These are phyloP conservation scores for Sporisorium reilianum DNA, from an alignment of 1,284 basidiomycete genomes.

Conservation along the genomic window DNA sequence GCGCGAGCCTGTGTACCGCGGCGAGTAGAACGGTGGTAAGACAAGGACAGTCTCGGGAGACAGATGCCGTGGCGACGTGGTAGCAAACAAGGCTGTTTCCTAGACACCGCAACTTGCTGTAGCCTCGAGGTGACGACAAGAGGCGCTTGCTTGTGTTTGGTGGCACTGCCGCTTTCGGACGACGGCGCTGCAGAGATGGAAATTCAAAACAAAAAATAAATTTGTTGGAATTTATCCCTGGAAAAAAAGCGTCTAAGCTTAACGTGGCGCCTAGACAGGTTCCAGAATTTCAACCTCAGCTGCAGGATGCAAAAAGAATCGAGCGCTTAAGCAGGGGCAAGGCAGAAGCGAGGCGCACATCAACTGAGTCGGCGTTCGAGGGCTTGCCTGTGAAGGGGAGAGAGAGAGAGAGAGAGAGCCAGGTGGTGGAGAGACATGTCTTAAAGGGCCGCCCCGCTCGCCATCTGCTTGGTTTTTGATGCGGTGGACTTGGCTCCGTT, in stretches of 20 bases:
- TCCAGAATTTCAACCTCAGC: slow-evolving; percentile 15
- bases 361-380: slow-evolving; percentile 1
- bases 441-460: not conserved
- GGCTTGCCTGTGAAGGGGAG: no score
- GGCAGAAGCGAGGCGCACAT: no score
- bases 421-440: not conserved
- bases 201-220: no score
- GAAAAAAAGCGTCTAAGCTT: no score
- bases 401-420: no score
- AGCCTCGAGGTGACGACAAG: no score
- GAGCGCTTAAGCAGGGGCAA: not conserved
- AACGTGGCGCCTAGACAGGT: slow-evolving; percentile 16
- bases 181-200: not conserved
- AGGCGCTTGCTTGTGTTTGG: not conserved
- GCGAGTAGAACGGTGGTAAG: no score
- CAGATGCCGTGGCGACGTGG: not conserved
- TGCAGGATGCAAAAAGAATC: not conserved
- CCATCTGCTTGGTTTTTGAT: not conserved
- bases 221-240: no score
- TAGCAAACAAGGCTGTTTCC: not conserved
- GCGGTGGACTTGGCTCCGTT: not conserved
- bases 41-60: not conserved
- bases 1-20: slow-evolving; percentile 82
- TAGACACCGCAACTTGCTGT: no score
- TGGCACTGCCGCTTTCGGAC: slow-evolving; percentile 1